Evolutionary conservation across 371 early-diverging fungal species (phyloP), one percentile per base, ranked within the genome.

Genomic region (Capillidium heterosporum): DNA sequence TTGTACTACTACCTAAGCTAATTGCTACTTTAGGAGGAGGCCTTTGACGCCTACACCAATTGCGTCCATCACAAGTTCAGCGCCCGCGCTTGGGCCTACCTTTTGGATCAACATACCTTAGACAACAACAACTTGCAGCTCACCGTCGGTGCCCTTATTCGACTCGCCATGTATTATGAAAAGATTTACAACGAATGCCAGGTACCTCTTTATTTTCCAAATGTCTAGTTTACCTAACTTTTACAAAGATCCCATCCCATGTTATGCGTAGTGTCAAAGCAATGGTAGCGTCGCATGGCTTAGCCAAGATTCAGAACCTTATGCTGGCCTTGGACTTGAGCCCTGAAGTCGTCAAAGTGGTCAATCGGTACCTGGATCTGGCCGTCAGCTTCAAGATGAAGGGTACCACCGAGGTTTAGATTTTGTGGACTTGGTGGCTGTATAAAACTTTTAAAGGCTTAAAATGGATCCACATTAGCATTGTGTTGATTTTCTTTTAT

Each of bases 61-160:
- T 89, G 91, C 44, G 73, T 91, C 29, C 87, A 88, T 41, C 84
- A 87, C 59, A 86, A 87, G 60, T 89, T 92, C 64, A 91, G 91
- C 2, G 79, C 84, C 42, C 85, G 87, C 62, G 80, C 95, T 11
- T 83, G 85, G 78, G 75, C 85, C 63, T 77, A 77, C 55, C 68
- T 95, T 19, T 65, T 95, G 59, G 87, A 87, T 43, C 77, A 91
- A 58, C 79, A 88, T 63, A 76, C 87, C 1, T 76, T 82, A 2
- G 82, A 78, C 61, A 77, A 74, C 52, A 80, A 81, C 4, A 78
- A 89, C 57, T 71, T 90, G 23, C 81, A 81, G 60, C 75, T 76
- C 59, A 84, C 90, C 7, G 70, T 95, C 57, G 71, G 77, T 51
- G 85, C 84, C 11, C 79, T 83, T 29, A 86, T 83, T 56, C 82